Conservation (phyloP, 169 alveolate genomes). For the Hepatocystis sp. region DNA sequence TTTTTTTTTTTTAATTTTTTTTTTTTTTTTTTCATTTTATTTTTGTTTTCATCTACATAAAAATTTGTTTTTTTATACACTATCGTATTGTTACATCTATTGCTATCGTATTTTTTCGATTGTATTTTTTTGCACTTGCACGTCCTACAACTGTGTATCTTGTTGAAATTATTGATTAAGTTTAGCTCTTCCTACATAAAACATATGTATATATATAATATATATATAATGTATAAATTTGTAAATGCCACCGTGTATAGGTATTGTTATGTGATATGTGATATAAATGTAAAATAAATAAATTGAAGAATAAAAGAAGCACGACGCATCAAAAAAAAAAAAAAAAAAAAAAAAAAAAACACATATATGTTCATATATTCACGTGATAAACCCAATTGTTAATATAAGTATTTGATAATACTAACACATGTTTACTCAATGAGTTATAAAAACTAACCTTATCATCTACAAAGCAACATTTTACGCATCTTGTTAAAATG, state of each 20-base stretch:
- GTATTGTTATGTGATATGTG: too few species aligned
- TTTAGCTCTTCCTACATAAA: constrained; percentile 24
- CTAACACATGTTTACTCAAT: neutral
- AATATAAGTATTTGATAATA: too few species aligned
- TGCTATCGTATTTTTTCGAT: constrained; percentile 20
- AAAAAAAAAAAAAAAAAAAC: too few species aligned
- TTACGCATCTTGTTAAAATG: constrained; percentile 20
- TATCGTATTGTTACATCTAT: constrained; percentile 28
- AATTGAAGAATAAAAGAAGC: too few species aligned
- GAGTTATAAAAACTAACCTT: constrained; percentile 9
- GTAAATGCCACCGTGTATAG: too few species aligned
- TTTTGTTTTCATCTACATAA: constrained; percentile 46
- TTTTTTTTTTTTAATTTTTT: constrained; percentile 20
- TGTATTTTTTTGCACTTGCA: constrained; percentile 13
- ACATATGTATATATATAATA: too few species aligned
- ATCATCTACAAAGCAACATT: constrained; percentile 48
- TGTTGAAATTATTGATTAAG: constrained; percentile 1
- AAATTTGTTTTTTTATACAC: constrained; percentile 44
- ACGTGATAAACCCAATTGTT: too few species aligned
- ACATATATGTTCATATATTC: too few species aligned
- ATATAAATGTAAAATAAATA: too few species aligned
- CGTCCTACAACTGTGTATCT: neutral
- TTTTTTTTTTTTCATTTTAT: constrained; percentile 40
- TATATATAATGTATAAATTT: too few species aligned
- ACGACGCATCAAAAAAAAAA: too few species aligned